Conservation (phyloP, 2,329 filamentous ascomycete species). For the Ascochyta koolunga region DNA sequence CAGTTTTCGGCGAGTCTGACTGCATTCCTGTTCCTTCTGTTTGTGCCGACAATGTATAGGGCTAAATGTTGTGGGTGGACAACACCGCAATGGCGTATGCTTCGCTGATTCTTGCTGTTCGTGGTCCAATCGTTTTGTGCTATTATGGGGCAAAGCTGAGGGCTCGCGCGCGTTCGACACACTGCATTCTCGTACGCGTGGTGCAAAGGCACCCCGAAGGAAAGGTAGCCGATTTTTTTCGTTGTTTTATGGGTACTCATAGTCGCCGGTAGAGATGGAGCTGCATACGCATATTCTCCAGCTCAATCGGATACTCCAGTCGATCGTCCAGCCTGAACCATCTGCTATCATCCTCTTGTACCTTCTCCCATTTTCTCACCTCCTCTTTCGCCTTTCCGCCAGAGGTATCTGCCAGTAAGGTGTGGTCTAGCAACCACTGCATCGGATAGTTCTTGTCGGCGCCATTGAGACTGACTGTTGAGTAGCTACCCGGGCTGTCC, state of each 20-base stretch:
- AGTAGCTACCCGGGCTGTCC: conserved; percentile 93
- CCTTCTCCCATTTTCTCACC: conserved; percentile 68
- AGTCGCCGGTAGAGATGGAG: conserved; percentile 75
- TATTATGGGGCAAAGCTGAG: conserved; percentile 48
- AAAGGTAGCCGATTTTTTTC: no score
- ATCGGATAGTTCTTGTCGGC: conserved; percentile 78
- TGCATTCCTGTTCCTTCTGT: conserved; percentile 45
- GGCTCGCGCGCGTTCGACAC: conserved; percentile 9
- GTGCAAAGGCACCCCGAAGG: no score
- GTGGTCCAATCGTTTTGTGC: conserved; percentile 54
- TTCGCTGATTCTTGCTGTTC: conserved; percentile 36
- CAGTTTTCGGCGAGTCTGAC: conserved; percentile 29
- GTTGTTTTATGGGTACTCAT: background rate
- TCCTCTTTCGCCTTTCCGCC: conserved; percentile 19
- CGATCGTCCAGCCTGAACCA: conserved; percentile 77
- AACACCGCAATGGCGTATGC: conserved; percentile 38
- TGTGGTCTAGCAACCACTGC: conserved; percentile 89
- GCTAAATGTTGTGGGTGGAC: conserved; percentile 47
- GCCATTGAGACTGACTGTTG: conserved; percentile 70
- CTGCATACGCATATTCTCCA: conserved; percentile 97
- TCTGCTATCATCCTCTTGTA: conserved; percentile 75
- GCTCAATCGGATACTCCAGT: conserved; percentile 78
- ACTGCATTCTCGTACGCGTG: background rate
- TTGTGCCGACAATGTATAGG: conserved; percentile 44
- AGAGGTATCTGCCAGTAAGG: conserved; percentile 60